Conservation (phyloP, 495 filamentous ascomycete genomes). For the Penicillium flavigenum region DNA sequence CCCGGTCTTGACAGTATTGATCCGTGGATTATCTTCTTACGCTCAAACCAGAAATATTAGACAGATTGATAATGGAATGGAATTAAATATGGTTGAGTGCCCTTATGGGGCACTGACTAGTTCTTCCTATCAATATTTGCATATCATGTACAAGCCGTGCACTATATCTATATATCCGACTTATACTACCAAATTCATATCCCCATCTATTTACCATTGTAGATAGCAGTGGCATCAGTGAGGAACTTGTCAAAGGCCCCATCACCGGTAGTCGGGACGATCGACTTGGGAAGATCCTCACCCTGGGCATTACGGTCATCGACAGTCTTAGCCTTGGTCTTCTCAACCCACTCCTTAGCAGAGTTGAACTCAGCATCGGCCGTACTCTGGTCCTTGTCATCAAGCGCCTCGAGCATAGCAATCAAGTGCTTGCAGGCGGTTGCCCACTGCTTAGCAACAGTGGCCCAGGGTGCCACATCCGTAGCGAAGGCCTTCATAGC, state of each 20-base stretch:
- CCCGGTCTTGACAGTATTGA: too few relatives aligned
- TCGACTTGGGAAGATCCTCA: slow-evolving; percentile 17
- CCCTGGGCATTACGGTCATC: slow-evolving; percentile 17
- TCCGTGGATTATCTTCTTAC: too few relatives aligned
- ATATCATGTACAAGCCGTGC: background rate
- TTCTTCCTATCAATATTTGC: background rate
- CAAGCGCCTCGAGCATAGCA: slow-evolving; percentile 15
- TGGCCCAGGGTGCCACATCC: slow-evolving; percentile 20
- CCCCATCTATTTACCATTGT: slow-evolving; percentile 8
- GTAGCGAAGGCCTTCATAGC: slow-evolving; percentile 17
- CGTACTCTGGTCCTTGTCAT: slow-evolving; percentile 5
- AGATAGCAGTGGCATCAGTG: slow-evolving; percentile 16
- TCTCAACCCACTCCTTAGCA: slow-evolving; percentile 16
- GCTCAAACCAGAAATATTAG: too few relatives aligned
- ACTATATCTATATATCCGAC: background rate
- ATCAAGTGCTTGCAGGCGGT: slow-evolving; percentile 19
- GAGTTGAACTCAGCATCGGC: slow-evolving; percentile 16
- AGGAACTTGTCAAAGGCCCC: slow-evolving; percentile 14
- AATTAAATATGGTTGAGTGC: too few relatives aligned
- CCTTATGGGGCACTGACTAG: background rate
- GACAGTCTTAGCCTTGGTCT: slow-evolving; percentile 22
- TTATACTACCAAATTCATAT: background rate
- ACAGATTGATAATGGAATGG: too few relatives aligned
- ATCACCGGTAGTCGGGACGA: slow-evolving; percentile 13
- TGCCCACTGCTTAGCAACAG: slow-evolving; percentile 18